Conservation (phyloP, 192 early-diverging fungal genomes). For the Umbelopsis sp. region DNA sequence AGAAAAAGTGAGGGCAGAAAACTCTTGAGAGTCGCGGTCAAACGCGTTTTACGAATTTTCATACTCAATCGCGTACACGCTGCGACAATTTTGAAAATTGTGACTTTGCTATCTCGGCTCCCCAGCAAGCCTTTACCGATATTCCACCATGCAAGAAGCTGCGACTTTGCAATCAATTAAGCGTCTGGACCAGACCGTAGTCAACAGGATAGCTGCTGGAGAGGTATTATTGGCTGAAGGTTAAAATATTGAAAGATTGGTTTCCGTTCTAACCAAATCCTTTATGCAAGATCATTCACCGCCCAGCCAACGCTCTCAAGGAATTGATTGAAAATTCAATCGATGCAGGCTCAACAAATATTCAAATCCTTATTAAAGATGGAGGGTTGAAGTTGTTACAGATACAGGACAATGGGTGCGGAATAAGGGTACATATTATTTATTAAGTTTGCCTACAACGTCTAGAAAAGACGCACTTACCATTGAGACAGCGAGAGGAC, state of each 20-base stretch:
- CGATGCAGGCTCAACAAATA: slow-evolving; percentile 88
- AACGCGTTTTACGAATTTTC: neutral
- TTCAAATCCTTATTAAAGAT: slow-evolving; percentile 83
- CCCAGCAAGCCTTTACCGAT: neutral
- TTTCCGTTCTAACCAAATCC: neutral
- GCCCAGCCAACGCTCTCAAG: slow-evolving; percentile 95
- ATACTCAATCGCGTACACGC: neutral
- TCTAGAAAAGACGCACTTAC: neutral
- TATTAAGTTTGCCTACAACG: neutral
- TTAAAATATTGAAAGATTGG: slow-evolving; percentile 1
- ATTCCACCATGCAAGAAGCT: neutral
- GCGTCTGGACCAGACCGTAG: slow-evolving; percentile 81
- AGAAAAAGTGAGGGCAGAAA: neutral
- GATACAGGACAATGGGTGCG: slow-evolving; percentile 94
- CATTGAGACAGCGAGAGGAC: slow-evolving; percentile 67
- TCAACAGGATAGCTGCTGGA: slow-evolving; percentile 97
- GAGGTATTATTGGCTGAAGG: slow-evolving; percentile 57
- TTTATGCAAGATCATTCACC: slow-evolving; percentile 79
- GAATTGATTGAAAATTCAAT: slow-evolving; percentile 96
- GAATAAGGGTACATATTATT: slow-evolving; percentile 62
- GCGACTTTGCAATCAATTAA: slow-evolving; percentile 55
- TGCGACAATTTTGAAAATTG: neutral
- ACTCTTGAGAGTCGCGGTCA: neutral
- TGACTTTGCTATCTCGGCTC: slow-evolving; percentile 2
- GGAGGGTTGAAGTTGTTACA: slow-evolving; percentile 93